Evolutionary conservation across 352 stramenopile species (phyloP), one percentile per base, ranked within the genome.

Genomic region (Phytophthora boehmeriae): DNA sequence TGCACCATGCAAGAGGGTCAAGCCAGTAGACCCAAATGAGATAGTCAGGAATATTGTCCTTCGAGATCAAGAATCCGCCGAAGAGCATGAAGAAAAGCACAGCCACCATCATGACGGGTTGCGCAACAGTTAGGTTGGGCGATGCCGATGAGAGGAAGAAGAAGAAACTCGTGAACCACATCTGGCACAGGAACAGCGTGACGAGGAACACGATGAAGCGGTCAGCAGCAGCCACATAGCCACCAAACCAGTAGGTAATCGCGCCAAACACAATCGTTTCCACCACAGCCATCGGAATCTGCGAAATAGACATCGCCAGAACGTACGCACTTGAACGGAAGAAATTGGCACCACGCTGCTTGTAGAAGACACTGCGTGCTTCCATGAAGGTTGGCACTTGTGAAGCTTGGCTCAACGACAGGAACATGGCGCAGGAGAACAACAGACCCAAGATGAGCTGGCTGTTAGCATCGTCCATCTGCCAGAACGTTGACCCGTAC

Each of bases 171-270:
- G 63, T 78, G 56, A 84, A 88, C 54, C 67, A 77, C 57, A 91
- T 73, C 38, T 83, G 78, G 42, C 63, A 79, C 43, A 91, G 45
- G 32, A 91, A 70, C 1, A 90, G 63, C 43, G 76, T 74, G n/a
- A 78, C 11, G 9, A 89, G 42, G 53, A 89, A 85, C 8, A 84
- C 54, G 8, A 81, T 4, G 55, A 77, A 93, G 2, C 52, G 54
- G 20, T 61, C 52, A 8, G 49, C 65, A 23, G 66, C 22, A 0
- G 42, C 45, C 0, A 79, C 71, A 35, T 95, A 85, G 20, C 90
- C 89, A 52, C 89, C 75, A 73, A 96, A 90, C 76, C 84, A 97
- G 63, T 97, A 97, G 2, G 96, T 59, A 35, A 95, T 66, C 3
- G 71, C 84, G 23, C 87, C 89, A 68, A 96, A 97, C 4, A 94